A percentile compares a stretch with the other conserved stretches of the same genome.
These are phyloP conservation scores for Kregervanrija delftensis DNA, from an alignment of 805 yeast species.

Conservation along the genomic window DNA sequence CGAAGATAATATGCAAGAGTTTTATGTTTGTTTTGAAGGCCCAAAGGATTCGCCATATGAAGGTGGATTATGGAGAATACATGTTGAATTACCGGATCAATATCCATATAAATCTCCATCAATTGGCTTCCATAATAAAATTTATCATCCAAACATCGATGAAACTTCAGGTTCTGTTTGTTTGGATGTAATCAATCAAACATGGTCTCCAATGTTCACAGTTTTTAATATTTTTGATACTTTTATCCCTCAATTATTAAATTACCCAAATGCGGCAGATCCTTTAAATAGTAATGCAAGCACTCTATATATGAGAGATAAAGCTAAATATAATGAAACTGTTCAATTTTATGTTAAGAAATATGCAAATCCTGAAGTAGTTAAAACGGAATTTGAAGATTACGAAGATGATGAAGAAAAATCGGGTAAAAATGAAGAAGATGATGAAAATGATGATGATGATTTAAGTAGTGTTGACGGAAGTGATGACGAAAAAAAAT, in stretches of 20 bases:
- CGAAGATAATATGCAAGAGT: conserved; percentile 81
- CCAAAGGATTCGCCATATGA: conserved; percentile 85
- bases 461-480: conserved; percentile 17
- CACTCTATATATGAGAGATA: conserved; percentile 64
- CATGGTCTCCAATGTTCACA: conserved; percentile 98
- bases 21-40: conserved; percentile 77
- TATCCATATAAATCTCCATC: conserved; percentile 96
- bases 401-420: conserved; percentile 14
- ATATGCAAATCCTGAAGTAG: conserved; percentile 46
- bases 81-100: conserved; percentile 90
- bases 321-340: conserved; percentile 54
- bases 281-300: conserved; percentile 92
- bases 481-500: conserved; percentile 15
- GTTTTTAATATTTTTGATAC: conserved; percentile 85
- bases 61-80: conserved; percentile 84
- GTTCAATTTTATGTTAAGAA: conserved; percentile 68
- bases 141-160: conserved; percentile 94
- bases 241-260: conserved; percentile 83
- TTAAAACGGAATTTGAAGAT: conserved; percentile 22
- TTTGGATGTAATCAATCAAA: conserved; percentile 91
- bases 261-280: conserved; percentile 91
- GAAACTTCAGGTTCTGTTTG: conserved; percentile 88
- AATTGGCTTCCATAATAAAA: conserved; percentile 85
- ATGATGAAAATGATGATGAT: conserved; percentile 13
- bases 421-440: conserved; percentile 9